phyloP scores from a whole-genome alignment of 1,139 yeast species.

The Magnusiomyces ingens region DNA sequence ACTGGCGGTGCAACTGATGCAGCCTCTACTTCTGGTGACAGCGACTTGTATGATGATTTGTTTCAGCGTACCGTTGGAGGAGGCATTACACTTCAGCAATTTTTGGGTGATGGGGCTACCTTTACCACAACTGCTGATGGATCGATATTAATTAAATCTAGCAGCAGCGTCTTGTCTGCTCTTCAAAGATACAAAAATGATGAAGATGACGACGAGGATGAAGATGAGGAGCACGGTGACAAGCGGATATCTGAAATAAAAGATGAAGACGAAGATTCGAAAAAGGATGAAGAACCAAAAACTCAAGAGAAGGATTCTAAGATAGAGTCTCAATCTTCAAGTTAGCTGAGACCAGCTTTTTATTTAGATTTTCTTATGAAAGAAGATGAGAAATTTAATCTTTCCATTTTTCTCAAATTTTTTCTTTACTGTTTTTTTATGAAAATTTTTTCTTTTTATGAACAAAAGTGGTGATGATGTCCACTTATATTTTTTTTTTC shows the following conservation, averaged over 20 bases:
- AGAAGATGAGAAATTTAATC: too few relatives aligned
- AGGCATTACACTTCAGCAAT: conserved; percentile 16
- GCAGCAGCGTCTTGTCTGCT: conserved; percentile 17
- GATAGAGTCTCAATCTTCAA: too few relatives aligned
- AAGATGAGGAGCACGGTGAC: conserved; percentile 17
- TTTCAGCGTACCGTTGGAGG: conserved; percentile 2
- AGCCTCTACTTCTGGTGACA: conserved; percentile 4
- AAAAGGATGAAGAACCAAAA: conserved; percentile 3
- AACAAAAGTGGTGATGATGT: too few relatives aligned
- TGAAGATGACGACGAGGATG: conserved; percentile 16
- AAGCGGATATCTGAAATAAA: conserved; percentile 15
- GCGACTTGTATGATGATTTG: conserved; percentile 2
- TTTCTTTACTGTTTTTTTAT: too few relatives aligned
- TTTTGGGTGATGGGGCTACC: conserved; percentile 17
- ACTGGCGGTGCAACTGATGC: not conserved
- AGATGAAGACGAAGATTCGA: conserved; percentile 1
- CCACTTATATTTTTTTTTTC: too few relatives aligned
- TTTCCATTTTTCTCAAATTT: too few relatives aligned
- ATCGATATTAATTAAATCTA: conserved; percentile 18
- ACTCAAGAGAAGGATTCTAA: too few relatives aligned
- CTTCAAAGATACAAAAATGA: conserved; percentile 10
- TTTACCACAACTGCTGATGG: conserved; percentile 15
- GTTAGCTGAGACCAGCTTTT: too few relatives aligned
- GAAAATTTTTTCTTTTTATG: too few relatives aligned
- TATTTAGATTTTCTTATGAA: too few relatives aligned